phyloP scores from a whole-genome alignment of 148 eudicot genomes.

The Amaranthus hypochondriacus region DNA sequence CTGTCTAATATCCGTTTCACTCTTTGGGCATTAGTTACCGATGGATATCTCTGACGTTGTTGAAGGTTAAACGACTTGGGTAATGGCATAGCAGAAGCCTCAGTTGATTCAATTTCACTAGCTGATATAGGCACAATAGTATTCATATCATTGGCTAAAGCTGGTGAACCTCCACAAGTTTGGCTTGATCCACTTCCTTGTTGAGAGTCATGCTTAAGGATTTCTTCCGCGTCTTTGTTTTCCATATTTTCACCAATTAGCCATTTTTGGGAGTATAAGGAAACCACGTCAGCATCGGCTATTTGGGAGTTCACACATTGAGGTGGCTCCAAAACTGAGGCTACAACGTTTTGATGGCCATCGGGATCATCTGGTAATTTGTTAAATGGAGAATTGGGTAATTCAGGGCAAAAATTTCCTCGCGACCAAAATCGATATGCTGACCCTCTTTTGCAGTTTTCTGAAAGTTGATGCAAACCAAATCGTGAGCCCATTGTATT shows the following conservation, averaged over 20 bases:
- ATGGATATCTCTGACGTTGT: conserved; percentile 65
- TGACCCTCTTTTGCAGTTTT: conserved; percentile 58
- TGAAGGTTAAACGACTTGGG: conserved; percentile 42
- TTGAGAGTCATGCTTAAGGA: conserved; percentile 23
- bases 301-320: conserved; percentile 25
- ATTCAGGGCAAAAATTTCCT: conserved; percentile 48
- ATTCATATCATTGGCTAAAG: conserved; percentile 23
- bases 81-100: conserved; percentile 32
- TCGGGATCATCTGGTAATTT: conserved; percentile 30
- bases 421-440: conserved; percentile 79
- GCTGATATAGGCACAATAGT: conserved; percentile 26
- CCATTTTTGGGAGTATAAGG: conserved; percentile 32
- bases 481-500: conserved; percentile 52
- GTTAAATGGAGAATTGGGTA: conserved; percentile 29
- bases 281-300: conserved; percentile 27
- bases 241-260: conserved; percentile 22
- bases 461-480: conserved; percentile 68
- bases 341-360: conserved; percentile 29
- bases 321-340: conserved; percentile 24
- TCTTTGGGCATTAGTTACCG: conserved; percentile 68
- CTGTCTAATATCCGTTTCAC: conserved; percentile 74
- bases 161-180: conserved; percentile 20
- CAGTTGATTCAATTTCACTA: conserved; percentile 24
- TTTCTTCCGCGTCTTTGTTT: conserved; percentile 32
- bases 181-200: conserved; percentile 28